Percentiles rank a stretch among this genome's conserved stretches.
Conservation (phyloP, 345 rosid genomes). For the Eucalyptus fibrosa region DNA sequence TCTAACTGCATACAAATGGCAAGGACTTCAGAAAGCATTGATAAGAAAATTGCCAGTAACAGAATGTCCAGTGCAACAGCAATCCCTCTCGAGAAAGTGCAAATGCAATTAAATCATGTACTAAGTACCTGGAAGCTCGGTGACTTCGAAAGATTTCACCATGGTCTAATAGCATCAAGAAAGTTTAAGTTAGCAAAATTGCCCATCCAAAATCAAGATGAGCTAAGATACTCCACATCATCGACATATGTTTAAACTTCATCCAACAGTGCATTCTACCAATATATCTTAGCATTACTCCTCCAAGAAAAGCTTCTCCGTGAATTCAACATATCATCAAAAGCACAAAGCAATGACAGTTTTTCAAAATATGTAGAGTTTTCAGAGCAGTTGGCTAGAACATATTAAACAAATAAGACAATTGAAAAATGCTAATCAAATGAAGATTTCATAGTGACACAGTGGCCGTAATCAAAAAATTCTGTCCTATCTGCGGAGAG, state of each 20-base stretch:
- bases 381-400: not conserved
- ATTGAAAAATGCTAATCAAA: not conserved
- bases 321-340: not conserved
- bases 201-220: not conserved
- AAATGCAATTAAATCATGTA: not conserved
- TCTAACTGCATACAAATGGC: conserved; percentile 13
- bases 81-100: not conserved
- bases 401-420: not conserved
- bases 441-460: not conserved
- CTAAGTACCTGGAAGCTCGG: conserved; percentile 28
- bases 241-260: not conserved
- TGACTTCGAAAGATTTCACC: conserved; percentile 36
- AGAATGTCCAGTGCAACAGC: not conserved
- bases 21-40: not conserved
- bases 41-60: not conserved
- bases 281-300: not conserved
- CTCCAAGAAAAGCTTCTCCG: not conserved
- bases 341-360: not conserved
- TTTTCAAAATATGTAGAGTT: not conserved
- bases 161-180: conserved; percentile 8
- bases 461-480: not conserved
- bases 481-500: not conserved
- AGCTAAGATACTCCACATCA: not conserved
- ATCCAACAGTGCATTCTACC: not conserved
- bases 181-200: not conserved